phyloP scores from a whole-genome alignment of 768 basidiomycete species.

The Tephrocybe sp. region DNA sequence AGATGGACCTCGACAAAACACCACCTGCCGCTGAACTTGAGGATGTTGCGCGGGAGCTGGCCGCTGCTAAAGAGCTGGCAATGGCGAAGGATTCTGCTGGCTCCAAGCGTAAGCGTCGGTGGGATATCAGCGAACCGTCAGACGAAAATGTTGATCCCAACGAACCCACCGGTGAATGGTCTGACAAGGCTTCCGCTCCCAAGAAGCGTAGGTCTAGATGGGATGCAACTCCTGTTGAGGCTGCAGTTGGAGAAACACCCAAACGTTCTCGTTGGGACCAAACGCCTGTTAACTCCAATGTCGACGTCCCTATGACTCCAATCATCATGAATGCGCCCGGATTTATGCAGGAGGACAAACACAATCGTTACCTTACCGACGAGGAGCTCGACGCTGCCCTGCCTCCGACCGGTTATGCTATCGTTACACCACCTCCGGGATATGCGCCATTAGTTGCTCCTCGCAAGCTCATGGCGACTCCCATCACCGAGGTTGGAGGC shows the following conservation, averaged over 20 bases:
- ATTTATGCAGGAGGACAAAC: conserved; percentile 91
- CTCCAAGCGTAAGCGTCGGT: conserved; percentile 74
- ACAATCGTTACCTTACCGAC: conserved; percentile 93
- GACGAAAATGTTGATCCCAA: conserved; percentile 71
- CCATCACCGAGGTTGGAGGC: conserved; percentile 65
- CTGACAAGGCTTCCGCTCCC: conserved; percentile 73
- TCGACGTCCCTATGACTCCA: conserved; percentile 68
- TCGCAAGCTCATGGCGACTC: conserved; percentile 60
- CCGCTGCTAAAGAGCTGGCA: conserved; percentile 50
- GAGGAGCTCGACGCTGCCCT: conserved; percentile 94
- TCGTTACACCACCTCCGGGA: conserved; percentile 92
- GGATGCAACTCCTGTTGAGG: conserved; percentile 90
- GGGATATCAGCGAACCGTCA: conserved; percentile 67
- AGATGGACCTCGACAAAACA: conserved; percentile 90
- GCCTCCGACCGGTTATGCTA: conserved; percentile 82
- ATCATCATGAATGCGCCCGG: conserved; percentile 90
- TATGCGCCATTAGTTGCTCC: conserved; percentile 80
- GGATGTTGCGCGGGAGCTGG: conserved; percentile 70
- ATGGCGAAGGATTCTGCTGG: conserved; percentile 41
- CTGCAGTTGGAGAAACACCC: conserved; percentile 59
- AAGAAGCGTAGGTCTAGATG: conserved; percentile 95
- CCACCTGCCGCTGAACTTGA: conserved; percentile 82
- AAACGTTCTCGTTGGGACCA: conserved; percentile 98
- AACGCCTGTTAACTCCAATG: conserved; percentile 63
- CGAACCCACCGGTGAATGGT: conserved; percentile 66